Conservation (phyloP, 371 early-diverging fungal species). For the Actinomucor elegans region DNA sequence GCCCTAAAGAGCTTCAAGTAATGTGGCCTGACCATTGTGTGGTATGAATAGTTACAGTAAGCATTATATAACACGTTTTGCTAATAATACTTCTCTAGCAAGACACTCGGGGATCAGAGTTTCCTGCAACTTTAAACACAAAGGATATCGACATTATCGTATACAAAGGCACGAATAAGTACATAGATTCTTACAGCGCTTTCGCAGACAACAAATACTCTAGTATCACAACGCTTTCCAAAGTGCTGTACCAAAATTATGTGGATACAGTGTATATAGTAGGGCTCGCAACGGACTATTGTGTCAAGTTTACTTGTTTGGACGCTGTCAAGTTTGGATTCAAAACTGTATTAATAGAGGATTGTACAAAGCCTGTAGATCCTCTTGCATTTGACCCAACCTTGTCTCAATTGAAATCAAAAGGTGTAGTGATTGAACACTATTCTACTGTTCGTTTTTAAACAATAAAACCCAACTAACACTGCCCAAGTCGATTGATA, state of each 20-base stretch:
- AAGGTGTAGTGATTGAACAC: slow-evolving; percentile 24
- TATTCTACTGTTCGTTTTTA: too few species aligned
- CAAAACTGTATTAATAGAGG: slow-evolving; percentile 32
- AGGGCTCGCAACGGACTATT: slow-evolving; percentile 44
- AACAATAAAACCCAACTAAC: too few species aligned
- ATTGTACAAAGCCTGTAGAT: slow-evolving; percentile 33
- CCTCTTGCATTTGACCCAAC: slow-evolving; percentile 19
- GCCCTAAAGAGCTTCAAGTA: slow-evolving; percentile 18
- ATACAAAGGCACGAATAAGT: slow-evolving; percentile 27
- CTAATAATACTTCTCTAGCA: slow-evolving; percentile 18
- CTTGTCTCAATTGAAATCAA: slow-evolving; percentile 15
- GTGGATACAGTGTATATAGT: slow-evolving; percentile 35
- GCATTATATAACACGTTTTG: background rate
- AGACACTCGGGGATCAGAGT: slow-evolving; percentile 27
- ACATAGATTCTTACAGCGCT: slow-evolving; percentile 47
- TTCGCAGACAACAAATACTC: slow-evolving; percentile 46
- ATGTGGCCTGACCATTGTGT: slow-evolving; percentile 52
- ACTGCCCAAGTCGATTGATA: too few species aligned
- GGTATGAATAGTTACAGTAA: slow-evolving; percentile 29
- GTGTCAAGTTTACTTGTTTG: slow-evolving; percentile 42
- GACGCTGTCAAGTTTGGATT: slow-evolving; percentile 52
- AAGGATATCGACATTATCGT: slow-evolving; percentile 24
- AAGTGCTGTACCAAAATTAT: slow-evolving; percentile 30
- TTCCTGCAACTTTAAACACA: slow-evolving; percentile 6
- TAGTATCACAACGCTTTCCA: slow-evolving; percentile 35